A percentile compares a stretch with the other conserved stretches of the same genome.
phyloP scores from a whole-genome alignment of 345 rosid genomes.

The Brassica carinata region DNA sequence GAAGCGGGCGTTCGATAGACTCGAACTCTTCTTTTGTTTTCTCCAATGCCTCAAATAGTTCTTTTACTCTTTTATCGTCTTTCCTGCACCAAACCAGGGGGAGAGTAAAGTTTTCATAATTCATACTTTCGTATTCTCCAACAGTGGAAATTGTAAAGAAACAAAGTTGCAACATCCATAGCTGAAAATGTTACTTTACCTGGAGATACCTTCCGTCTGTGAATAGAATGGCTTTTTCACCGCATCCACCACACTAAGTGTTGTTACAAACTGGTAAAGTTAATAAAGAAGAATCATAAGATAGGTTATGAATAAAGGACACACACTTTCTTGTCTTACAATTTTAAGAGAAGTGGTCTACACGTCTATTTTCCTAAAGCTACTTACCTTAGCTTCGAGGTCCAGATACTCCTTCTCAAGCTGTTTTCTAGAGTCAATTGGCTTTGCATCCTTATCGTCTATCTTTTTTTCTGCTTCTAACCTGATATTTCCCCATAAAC shows the following conservation, averaged over 20 bases:
- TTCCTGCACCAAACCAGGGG: slow-evolving; percentile 53
- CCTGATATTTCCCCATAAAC: slow-evolving; percentile 46
- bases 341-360: not conserved
- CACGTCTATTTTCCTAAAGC: not conserved
- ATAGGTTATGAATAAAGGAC: not conserved
- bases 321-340: not conserved
- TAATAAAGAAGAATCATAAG: not conserved
- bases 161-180: not conserved
- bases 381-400: slow-evolving; percentile 68
- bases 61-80: slow-evolving; percentile 57
- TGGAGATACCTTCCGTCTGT: slow-evolving; percentile 53
- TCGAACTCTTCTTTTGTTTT: slow-evolving; percentile 63
- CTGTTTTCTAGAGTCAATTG: slow-evolving; percentile 44
- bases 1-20: slow-evolving; percentile 64
- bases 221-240: slow-evolving; percentile 61
- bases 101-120: not conserved
- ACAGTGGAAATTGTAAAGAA: too few species aligned
- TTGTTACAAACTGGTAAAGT: slow-evolving; percentile 54
- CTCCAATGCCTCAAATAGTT: slow-evolving; percentile 61
- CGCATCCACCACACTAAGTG: slow-evolving; percentile 59
- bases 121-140: not conserved
- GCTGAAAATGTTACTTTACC: slow-evolving; percentile 41
- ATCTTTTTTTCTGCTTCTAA: slow-evolving; percentile 35
- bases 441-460: slow-evolving; percentile 45
- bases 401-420: slow-evolving; percentile 68